Evolutionary conservation across 2,329 filamentous ascomycete genomes (phyloP).

Genomic region (Calonectria ilicicola): DNA sequence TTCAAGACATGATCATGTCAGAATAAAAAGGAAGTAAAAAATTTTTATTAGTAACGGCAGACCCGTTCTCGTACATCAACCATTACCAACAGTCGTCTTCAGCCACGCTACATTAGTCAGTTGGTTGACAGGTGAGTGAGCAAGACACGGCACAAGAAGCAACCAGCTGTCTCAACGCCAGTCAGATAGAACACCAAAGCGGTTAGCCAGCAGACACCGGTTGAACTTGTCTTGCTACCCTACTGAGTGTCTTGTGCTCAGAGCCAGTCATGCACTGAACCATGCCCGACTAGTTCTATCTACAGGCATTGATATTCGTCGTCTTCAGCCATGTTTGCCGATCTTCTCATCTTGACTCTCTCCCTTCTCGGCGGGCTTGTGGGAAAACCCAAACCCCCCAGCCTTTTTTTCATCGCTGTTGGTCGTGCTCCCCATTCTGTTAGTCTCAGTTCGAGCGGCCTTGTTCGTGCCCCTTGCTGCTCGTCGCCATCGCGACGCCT

Average conservation of each 20-base stretch:
- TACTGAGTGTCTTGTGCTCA: not conserved
- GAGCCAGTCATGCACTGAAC: not conserved
- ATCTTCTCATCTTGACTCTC: not conserved
- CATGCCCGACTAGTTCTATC: not conserved
- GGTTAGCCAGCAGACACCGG: not conserved
- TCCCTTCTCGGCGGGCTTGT: not conserved
- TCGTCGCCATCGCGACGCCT: too few species aligned
- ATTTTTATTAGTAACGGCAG: not conserved
- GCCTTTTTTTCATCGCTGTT: not conserved
- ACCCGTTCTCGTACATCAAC: not conserved
- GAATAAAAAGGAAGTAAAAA: not conserved
- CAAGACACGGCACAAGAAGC: constrained; percentile 1
- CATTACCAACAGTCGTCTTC: not conserved
- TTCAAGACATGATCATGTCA: not conserved
- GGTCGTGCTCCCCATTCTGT: not conserved
- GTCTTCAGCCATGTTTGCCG: not conserved
- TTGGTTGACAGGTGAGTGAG: not conserved
- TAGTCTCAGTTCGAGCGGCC: not conserved
- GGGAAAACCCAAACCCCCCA: not conserved
- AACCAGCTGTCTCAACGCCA: not conserved
- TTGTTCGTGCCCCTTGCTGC: not conserved
- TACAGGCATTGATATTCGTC: too few species aligned
- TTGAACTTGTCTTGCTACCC: not conserved
- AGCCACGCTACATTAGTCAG: not conserved
- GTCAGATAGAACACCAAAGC: not conserved